Base-by-base conservation (phyloP, 371 early-diverging fungal genomes). In the Apophysomyces sp. region DNA sequence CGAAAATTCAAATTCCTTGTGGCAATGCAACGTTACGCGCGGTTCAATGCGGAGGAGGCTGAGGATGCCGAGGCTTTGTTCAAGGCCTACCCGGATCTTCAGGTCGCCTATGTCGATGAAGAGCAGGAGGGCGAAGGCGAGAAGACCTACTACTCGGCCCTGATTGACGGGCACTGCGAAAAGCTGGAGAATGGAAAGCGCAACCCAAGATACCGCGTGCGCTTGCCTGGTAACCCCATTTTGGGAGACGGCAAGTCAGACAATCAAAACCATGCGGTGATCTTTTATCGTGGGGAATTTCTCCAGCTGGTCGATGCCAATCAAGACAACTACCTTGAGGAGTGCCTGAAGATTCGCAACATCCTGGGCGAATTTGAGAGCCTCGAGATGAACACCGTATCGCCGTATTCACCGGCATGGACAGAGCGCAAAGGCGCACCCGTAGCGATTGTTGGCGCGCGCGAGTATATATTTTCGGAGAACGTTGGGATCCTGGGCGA, bases 191-290 rank as follows among this genome's bases (percentile, higher is more conserved):
- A 90, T 60, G 92, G 92, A 4, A 83, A 82, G 44, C 84, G 92
- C 64, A 86, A 80, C 66, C 92, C 94, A 29, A 82, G 80, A 59
- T 92, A 86, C 69, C 81, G 90, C 26, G 81, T 94, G 29, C 86
- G 91, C 54, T 78, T 95, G 15, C 96, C 96, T 0, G 95, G 96
- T 4, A 88, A 88, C 65, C 94, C 94, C 1, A 92, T 95, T 57
- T 72, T 96, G 12, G 95, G 96, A 27, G 95, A 95, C 69, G 94
- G 94, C 62, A 94, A 94, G 76, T 88, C 93, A 0, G 94, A 94
- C 71, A 94, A 95, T 68, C 94, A 96, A 73, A 95, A 95, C 71
- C 90, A 90, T 59, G 85, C 92, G 21, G 81, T 94, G 39, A 87
- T 94, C 57, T 96, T 90, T 62, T 86, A 88, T 29, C 91, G 96